Conservation (phyloP, 2,329 filamentous ascomycete genomes). For the Berkeleyomyces rouxiae region DNA sequence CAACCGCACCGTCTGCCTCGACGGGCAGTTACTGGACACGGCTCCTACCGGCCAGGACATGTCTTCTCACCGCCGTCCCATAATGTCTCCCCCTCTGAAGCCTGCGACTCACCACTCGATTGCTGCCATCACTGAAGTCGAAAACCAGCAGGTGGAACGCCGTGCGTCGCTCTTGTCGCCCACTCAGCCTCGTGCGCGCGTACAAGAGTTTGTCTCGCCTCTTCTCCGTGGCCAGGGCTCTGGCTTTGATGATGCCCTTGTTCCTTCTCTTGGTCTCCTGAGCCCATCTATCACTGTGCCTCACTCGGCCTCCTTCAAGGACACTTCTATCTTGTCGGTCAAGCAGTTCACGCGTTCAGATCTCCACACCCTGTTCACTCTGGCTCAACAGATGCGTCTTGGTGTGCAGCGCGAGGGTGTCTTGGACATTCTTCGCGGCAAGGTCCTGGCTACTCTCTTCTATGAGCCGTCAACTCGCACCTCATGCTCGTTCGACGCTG, state of each 20-base stretch:
- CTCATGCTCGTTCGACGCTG: slow-evolving; percentile 88
- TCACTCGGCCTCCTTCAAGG: slow-evolving; percentile 56
- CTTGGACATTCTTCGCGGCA: slow-evolving; percentile 69
- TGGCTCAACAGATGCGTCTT: slow-evolving; percentile 93
- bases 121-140: slow-evolving; percentile 6
- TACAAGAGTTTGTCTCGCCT: slow-evolving; percentile 8
- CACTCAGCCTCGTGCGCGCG: slow-evolving; percentile 8
- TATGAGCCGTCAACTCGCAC: slow-evolving; percentile 95
- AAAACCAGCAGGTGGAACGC: slow-evolving; percentile 16
- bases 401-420: slow-evolving; percentile 87
- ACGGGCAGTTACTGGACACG: slow-evolving; percentile 41
- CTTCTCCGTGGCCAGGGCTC: background rate
- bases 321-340: slow-evolving; percentile 79
- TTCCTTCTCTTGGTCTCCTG: slow-evolving; percentile 9
- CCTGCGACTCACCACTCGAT: slow-evolving; percentile 21
- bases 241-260: slow-evolving; percentile 7
- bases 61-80: slow-evolving; percentile 46
- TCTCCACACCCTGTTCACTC: slow-evolving; percentile 83
- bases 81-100: slow-evolving; percentile 42
- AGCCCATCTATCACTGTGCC: slow-evolving; percentile 6
- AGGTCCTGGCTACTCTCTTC: slow-evolving; percentile 83
- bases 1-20: slow-evolving; percentile 56
- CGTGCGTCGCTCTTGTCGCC: slow-evolving; percentile 19
- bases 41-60: slow-evolving; percentile 53
- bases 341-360: slow-evolving; percentile 77